phyloP scores from a whole-genome alignment of 768 basidiomycete genomes.

The Holtermanniella nyarrowii region DNA sequence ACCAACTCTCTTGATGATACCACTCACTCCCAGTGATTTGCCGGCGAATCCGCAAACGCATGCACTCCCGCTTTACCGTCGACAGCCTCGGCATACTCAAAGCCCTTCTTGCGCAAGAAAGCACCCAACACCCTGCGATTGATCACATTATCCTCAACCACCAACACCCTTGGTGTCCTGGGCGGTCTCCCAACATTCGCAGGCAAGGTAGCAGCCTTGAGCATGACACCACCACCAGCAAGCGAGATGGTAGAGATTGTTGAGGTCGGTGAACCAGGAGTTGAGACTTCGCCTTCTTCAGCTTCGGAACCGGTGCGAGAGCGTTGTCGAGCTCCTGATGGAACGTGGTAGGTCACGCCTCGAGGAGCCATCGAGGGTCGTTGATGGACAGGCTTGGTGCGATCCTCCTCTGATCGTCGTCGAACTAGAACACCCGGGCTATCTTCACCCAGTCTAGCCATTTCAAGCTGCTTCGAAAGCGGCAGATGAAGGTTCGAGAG shows the following conservation, averaged over 20 bases:
- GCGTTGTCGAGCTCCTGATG: constrained; percentile 2
- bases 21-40: constrained; percentile 78
- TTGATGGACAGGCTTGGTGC: constrained; percentile 7
- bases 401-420: constrained; percentile 38
- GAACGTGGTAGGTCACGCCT: constrained; percentile 45
- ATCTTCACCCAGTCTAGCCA: constrained; percentile 1
- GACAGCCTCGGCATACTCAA: constrained; percentile 64
- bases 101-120: constrained; percentile 46
- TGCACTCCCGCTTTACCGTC: constrained; percentile 79
- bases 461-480: constrained; percentile 8
- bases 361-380: constrained; percentile 49
- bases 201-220: constrained; percentile 57
- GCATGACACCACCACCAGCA: constrained; percentile 51
- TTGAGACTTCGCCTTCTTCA: constrained; percentile 17
- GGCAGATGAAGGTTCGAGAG: constrained; percentile 5
- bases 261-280: constrained; percentile 35
- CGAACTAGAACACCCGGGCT: constrained; percentile 16
- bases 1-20: neutral
- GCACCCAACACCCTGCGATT: constrained; percentile 70
- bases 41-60: constrained; percentile 49
- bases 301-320: constrained; percentile 8
- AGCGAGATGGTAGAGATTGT: constrained; percentile 38
- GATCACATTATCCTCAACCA: constrained; percentile 84
- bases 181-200: constrained; percentile 44
- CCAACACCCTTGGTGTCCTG: constrained; percentile 55